Percentiles rank a stretch among this genome's conserved stretches.
Evolutionary conservation across 73 alveolate genomes (phyloP).

Genomic region (Chromera velia): DNA sequence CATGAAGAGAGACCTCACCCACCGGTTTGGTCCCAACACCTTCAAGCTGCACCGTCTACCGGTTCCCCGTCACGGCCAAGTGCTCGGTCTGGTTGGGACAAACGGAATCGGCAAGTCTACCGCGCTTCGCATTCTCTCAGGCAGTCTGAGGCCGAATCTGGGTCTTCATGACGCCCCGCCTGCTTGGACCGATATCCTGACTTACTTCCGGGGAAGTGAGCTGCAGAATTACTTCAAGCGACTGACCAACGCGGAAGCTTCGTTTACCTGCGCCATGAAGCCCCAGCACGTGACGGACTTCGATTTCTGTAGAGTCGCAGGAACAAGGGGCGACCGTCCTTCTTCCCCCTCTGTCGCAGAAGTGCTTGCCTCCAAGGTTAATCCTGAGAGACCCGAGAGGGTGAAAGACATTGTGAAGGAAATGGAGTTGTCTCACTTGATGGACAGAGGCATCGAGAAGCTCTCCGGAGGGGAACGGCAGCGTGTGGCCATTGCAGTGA

Average conservation of each 20-base stretch:
- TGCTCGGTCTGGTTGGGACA: conserved; percentile 87
- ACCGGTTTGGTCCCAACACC: conserved; percentile 78
- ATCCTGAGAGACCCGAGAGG: too few species aligned
- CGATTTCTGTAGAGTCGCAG: too few species aligned
- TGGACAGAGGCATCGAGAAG: conserved; percentile 71
- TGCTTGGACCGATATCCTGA: conserved; percentile 75
- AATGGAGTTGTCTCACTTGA: conserved; percentile 62
- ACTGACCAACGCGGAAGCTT: conserved; percentile 79
- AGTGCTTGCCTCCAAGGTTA: too few species aligned
- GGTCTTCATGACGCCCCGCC: conserved; percentile 82
- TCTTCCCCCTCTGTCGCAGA: too few species aligned
- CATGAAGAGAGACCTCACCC: conserved; percentile 67
- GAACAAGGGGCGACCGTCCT: too few species aligned
- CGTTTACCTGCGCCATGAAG: conserved; percentile 84
- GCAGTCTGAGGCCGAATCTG: conserved; percentile 79
- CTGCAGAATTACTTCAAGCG: conserved; percentile 80
- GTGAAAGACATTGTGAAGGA: conserved; percentile 20
- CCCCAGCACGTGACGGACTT: conserved; percentile 93
- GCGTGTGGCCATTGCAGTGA: conserved; percentile 79
- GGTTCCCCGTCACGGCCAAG: conserved; percentile 80
- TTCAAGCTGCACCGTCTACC: conserved; percentile 89
- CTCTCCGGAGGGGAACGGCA: conserved; percentile 92
- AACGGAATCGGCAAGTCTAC: conserved; percentile 92
- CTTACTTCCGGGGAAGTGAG: conserved; percentile 84
- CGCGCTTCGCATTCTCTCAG: conserved; percentile 75